Base-by-base conservation (phyloP, 2,329 filamentous ascomycete species). In the Xylariales sp. region DNA sequence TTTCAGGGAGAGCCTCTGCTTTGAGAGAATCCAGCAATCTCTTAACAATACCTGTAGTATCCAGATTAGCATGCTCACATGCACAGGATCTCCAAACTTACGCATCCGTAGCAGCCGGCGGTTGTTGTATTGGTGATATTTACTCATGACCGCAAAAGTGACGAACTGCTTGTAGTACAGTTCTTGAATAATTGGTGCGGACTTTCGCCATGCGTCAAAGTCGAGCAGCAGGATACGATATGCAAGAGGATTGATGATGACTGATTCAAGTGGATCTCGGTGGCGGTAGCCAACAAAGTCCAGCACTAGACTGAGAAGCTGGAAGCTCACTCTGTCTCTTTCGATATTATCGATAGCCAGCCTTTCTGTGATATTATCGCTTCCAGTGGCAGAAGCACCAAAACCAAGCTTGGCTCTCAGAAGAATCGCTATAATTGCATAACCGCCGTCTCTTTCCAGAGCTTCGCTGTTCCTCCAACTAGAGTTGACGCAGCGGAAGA, bases 401-500 rank as follows among this genome's bases (percentile, higher is more conserved):
- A 74, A 73, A 4, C 84, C 85, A 22, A 95, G 71, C 60, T 95
- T 96, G 41, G 87, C 86, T 41, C 88, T 82, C 18, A 98, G 66
- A 14, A 97, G 73, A 62, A 89, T 81, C 29, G 86, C 86, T 38
- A 98, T 68, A 25, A 97, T 86, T 19, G 87, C 85, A 58, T 96
- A 98, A 0, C 91, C 94, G 51, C 94, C 93, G 45, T 95, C 89
- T 54, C 87, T 83, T 62, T 98, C 93, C 86, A 98, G 96, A 19
- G 93, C 90, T 60, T 98, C 94, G 51, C 93, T 97, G 51, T 97
- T 97, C 49, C 93, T 80, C 93, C 94, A 98, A 58, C 86, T 97
- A 49, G 86, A 84, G 50, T 86, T 84, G 37, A 96, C 86, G 46
- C 87, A 88, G 49, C 86, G 80, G 47, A 96, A 89, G 19, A 95